These are phyloP conservation scores for Sporothrix variecibatus DNA, from an alignment of 2,329 filamentous ascomycete genomes.

Conservation along the genomic window DNA sequence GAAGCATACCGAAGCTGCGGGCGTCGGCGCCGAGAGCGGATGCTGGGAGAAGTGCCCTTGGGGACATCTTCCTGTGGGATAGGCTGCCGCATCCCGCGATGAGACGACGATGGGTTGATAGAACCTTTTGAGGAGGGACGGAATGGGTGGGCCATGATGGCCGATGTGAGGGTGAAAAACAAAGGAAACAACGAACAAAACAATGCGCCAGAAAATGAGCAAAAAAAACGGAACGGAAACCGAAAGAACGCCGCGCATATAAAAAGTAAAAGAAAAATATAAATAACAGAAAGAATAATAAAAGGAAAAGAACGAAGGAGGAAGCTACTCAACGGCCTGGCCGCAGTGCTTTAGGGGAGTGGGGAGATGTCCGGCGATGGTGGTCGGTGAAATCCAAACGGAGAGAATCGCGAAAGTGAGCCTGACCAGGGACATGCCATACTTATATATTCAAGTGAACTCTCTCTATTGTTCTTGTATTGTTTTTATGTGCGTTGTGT, in stretches of 20 bases:
- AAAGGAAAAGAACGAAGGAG: background rate
- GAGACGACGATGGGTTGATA: background rate
- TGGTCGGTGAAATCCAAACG: background rate
- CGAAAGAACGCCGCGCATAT: background rate
- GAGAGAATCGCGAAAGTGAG: background rate
- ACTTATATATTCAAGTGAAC: background rate
- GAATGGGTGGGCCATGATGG: background rate
- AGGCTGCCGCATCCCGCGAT: background rate
- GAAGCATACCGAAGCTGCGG: background rate
- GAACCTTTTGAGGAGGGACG: background rate
- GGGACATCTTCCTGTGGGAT: background rate
- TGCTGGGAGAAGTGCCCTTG: background rate
- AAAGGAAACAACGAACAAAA: background rate
- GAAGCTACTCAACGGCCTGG: background rate
- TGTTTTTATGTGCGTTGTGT: background rate
- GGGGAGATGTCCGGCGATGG: background rate
- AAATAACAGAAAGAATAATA: background rate
- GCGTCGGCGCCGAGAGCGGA: conserved; percentile 5
- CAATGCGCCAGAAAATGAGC: background rate
- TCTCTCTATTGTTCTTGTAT: background rate
- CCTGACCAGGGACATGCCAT: background rate
- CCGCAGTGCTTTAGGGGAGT: background rate
- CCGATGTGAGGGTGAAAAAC: background rate
- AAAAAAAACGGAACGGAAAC: background rate
- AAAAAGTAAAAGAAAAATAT: background rate